phyloP scores from a whole-genome alignment of 192 early-diverging fungal species.

The Backusella mclennaniae region DNA sequence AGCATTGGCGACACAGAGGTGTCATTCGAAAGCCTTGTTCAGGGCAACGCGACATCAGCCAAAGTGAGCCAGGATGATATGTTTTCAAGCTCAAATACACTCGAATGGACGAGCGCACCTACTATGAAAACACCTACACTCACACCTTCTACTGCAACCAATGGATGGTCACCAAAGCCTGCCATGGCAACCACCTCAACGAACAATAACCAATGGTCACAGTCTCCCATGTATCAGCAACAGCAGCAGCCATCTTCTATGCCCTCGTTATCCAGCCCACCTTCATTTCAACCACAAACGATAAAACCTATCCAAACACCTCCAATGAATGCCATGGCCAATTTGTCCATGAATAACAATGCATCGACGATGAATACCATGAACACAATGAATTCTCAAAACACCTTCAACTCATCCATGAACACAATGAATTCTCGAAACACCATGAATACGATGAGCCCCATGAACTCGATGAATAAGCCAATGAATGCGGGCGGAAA shows the following conservation, averaged over 20 bases:
- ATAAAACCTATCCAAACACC: slow-evolving; percentile 5
- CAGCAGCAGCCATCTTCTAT: not conserved
- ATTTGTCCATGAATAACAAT: not conserved
- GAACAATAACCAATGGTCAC: not conserved
- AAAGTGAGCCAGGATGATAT: slow-evolving; percentile 11
- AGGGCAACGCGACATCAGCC: not conserved
- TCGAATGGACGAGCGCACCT: not conserved
- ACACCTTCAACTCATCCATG: not conserved
- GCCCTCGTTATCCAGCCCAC: not conserved
- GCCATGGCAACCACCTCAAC: not conserved
- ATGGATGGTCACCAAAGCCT: not conserved
- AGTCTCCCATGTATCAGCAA: not conserved
- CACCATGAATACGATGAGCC: not conserved
- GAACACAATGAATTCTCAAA: not conserved
- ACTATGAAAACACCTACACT: not conserved
- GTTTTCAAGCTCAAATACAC: slow-evolving; percentile 9
- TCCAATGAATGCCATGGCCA: not conserved
- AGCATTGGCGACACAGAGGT: not conserved
- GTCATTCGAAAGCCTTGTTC: slow-evolving; percentile 20
- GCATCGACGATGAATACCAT: not conserved
- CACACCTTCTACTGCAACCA: not conserved
- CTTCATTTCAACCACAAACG: not conserved
- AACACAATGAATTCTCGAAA: not conserved
- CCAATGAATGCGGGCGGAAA: not conserved
- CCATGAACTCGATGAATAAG: too few species aligned